Evolutionary conservation across 495 filamentous ascomycete genomes (phyloP), one percentile per base, ranked within the genome.

Genomic region (Trichoderma orchidacearum): DNA sequence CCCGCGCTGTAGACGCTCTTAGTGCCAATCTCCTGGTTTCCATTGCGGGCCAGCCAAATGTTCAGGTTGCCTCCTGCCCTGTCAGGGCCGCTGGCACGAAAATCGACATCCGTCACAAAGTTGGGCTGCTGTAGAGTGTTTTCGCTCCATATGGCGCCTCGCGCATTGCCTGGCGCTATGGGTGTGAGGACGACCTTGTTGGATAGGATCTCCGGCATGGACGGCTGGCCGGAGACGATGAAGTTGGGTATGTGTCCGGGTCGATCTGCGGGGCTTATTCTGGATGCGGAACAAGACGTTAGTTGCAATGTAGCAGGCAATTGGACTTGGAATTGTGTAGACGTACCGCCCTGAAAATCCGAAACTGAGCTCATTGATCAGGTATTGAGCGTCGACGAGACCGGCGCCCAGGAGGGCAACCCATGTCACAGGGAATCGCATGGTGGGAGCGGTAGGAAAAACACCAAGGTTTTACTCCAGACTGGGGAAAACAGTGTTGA

Each of bases 121-220:
- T 84, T 80, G 17, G 76, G 66, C 55, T 86, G 74, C 56, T 71
- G 62, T 29, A 80, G 72, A 60, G 79, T 76, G 72, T 76, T 71
- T 52, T 90, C 82, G 30, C 85, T 74, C 90, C 93, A 98, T 58
- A 89, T 66, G 51, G 85, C 86, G 59, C 87, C 88, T 69, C 91
- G 81, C 60, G 82, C 80, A 67, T 93, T 93, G 45, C 93, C 93
- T 9, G 92, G 90, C 53, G 80, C 82, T 7, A 88, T 85, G 1
- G 94, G 93, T 8, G 94, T 98, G 51, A 98, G 76, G 64, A 98
- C 88, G 55, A 97, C 58, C 66, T 90, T 90, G 73, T 97, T 89
- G 48, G 90, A 94, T 59, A 97, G 80, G 61, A 95, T 66, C 62
- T 87, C 76, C 54, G 92, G 86, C 5, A 72, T 65, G 63, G 82